phyloP scores from a whole-genome alignment of 2,329 filamentous ascomycete species.

The Fusarium sp. region DNA sequence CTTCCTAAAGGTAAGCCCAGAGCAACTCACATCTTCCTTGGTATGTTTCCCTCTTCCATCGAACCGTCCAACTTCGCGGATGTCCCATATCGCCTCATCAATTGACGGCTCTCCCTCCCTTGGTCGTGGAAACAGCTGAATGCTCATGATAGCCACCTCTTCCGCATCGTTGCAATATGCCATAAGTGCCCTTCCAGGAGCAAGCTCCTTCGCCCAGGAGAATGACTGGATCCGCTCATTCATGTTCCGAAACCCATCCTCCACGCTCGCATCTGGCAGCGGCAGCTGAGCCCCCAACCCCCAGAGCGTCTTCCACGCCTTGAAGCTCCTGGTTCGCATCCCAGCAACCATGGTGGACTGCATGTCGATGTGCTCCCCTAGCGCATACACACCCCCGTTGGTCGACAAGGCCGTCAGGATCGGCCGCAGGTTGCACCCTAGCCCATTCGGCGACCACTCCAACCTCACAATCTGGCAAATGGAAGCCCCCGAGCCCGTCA shows the following conservation, averaged over 20 bases:
- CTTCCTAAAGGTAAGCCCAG: neutral
- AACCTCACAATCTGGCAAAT: constrained; percentile 67
- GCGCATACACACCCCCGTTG: constrained; percentile 61
- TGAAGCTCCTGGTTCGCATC: constrained; percentile 55
- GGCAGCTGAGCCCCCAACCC: constrained; percentile 65
- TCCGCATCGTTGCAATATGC: constrained; percentile 64
- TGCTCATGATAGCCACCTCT: constrained; percentile 63
- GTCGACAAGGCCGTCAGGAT: constrained; percentile 64
- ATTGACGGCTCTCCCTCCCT: constrained; percentile 30
- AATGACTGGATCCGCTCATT: constrained; percentile 63
- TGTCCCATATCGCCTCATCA: constrained; percentile 58
- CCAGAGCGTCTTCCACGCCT: constrained; percentile 67
- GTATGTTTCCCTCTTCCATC: constrained; percentile 59
- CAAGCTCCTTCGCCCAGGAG: constrained; percentile 63
- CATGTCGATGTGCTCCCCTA: constrained; percentile 60
- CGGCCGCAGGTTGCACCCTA: constrained; percentile 66
- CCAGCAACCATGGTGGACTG: constrained; percentile 44
- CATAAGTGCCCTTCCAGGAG: constrained; percentile 57
- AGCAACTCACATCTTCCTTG: constrained; percentile 42
- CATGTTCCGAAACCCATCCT: constrained; percentile 49
- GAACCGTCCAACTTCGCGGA: constrained; percentile 64
- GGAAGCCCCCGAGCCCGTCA: constrained; percentile 61
- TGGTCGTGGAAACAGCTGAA: constrained; percentile 54
- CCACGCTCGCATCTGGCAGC: constrained; percentile 56
- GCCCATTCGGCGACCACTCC: constrained; percentile 68